Evolutionary conservation across 257 asterid species (phyloP), one percentile per base, ranked within the genome.

Genomic region (Solanum sitiens): DNA sequence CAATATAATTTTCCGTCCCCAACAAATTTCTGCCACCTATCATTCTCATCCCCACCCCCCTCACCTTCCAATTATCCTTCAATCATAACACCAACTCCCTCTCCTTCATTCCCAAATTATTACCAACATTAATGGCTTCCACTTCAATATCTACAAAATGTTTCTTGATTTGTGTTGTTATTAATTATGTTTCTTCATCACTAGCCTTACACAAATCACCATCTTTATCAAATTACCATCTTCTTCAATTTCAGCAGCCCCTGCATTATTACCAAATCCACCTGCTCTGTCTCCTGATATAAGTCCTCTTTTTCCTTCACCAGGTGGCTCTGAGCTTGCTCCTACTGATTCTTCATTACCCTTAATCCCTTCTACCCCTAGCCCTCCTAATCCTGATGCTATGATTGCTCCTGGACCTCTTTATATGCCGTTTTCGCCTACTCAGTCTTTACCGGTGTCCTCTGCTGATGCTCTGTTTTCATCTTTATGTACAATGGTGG

Each of bases 321-420:
- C 98, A 0, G 93, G 94, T 72, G 98, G 96, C 82, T 74, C 98
- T 14, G 93, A 89, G 83, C 95, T 94, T 44, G 89, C 99, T 85
- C 99, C 99, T 15, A 87, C 89, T 37, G 97, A 95, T 11, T 92
- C 98, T 30, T 84, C 95, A 71, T 70, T 92, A 44, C 98, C 98
- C 32, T 91, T 93, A 23, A 94, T 95, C 45, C 98, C 99, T 76
- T 94, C 99, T 12, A 96, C 97, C 86, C 99, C 95, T 16, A 96
- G 99, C 88, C 98, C 98, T 42, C 99, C 99, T 0, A 95, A 95
- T 75, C 98, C 98, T 8, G 98, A 96, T 73, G 97, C 89, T 25
- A 44, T 91, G 82, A 93, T 63, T 2, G 93, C 94, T 84, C 91
- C 91, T 0, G 98, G 94, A 71, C 98, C 98, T 14, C 90, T 73